phyloP scores from a whole-genome alignment of 352 stramenopile species.

The Phytophthora quininea region DNA sequence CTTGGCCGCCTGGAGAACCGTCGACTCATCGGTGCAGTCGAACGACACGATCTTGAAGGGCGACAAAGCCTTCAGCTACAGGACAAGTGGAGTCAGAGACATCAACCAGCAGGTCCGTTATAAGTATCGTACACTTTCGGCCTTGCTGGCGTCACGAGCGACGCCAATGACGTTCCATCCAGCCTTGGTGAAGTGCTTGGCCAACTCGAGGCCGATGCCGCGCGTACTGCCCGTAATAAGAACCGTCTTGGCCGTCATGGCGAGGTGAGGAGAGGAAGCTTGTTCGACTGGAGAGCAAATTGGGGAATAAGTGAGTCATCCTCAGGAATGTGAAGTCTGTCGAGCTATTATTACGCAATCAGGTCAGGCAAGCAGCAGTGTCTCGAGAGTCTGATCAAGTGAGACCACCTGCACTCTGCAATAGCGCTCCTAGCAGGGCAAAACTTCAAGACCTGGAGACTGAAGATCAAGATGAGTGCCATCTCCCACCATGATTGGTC shows the following conservation, averaged over 20 bases:
- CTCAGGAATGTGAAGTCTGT: too few relatives aligned
- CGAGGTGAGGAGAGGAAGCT: not conserved
- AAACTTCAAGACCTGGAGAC: too few relatives aligned
- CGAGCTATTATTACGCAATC: too few relatives aligned
- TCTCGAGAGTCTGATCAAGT: too few relatives aligned
- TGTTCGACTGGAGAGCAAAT: not conserved
- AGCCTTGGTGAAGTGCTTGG: conserved; percentile 39
- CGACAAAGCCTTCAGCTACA: conserved; percentile 38
- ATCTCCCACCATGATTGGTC: too few relatives aligned
- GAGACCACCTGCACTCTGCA: too few relatives aligned
- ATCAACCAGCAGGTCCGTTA: not conserved
- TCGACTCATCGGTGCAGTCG: conserved; percentile 50
- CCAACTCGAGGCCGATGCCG: conserved; percentile 48
- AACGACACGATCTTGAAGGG: conserved; percentile 51
- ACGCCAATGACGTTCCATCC: conserved; percentile 54
- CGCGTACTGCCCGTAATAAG: conserved; percentile 49
- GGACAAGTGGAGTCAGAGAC: not conserved
- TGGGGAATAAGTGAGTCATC: not conserved
- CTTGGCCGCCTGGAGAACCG: conserved; percentile 38
- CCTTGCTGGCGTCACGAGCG: conserved; percentile 31
- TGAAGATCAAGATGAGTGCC: too few relatives aligned
- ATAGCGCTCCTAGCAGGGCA: too few relatives aligned
- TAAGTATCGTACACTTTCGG: conserved; percentile 25
- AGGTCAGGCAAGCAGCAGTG: too few relatives aligned
- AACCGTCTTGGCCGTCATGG: conserved; percentile 35